A percentile compares a stretch with the other conserved stretches of the same genome.
Conservation (phyloP, 2,329 filamentous ascomycete genomes). For the Stachybotrys chlorohalonatus region DNA sequence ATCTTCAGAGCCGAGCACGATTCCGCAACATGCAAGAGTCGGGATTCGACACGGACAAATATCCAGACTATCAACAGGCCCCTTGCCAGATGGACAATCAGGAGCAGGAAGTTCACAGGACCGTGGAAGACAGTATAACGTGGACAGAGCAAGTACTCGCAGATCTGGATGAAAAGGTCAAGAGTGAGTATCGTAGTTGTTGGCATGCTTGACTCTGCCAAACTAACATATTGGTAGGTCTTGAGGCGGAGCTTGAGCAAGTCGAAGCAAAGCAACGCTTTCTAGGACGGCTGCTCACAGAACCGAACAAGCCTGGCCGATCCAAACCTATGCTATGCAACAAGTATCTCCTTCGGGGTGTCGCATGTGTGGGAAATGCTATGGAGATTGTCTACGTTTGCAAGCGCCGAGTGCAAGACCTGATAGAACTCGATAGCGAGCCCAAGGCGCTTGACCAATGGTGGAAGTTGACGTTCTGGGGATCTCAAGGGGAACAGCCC, state of each 20-base stretch:
- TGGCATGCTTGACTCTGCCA: not conserved
- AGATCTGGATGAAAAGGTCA: conserved; percentile 22
- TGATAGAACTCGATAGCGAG: conserved; percentile 31
- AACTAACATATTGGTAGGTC: conserved; percentile 16
- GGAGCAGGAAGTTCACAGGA: conserved; percentile 18
- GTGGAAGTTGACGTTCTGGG: conserved; percentile 35
- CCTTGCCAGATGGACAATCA: conserved; percentile 25
- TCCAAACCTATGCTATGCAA: conserved; percentile 30
- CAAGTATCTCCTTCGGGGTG: conserved; percentile 41
- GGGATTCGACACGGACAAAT: conserved; percentile 25
- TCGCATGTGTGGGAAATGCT: conserved; percentile 33
- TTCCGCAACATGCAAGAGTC: conserved; percentile 28
- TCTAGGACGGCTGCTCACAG: conserved; percentile 29
- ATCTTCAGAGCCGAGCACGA: conserved; percentile 23
- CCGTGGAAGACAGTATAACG: conserved; percentile 23
- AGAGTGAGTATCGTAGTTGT: conserved; percentile 20
- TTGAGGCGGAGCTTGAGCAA: conserved; percentile 19
- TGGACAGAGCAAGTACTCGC: conserved; percentile 22
- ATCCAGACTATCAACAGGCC: conserved; percentile 28
- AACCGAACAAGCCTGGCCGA: conserved; percentile 25
- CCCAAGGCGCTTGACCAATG: conserved; percentile 35
- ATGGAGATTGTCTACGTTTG: conserved; percentile 38
- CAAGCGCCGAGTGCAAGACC: conserved; percentile 28
- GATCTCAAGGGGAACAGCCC: conserved; percentile 15
- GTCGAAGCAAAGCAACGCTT: conserved; percentile 25